Conservation (phyloP, 1,139 yeast genomes). For the Eremothecium gossypii region DNA sequence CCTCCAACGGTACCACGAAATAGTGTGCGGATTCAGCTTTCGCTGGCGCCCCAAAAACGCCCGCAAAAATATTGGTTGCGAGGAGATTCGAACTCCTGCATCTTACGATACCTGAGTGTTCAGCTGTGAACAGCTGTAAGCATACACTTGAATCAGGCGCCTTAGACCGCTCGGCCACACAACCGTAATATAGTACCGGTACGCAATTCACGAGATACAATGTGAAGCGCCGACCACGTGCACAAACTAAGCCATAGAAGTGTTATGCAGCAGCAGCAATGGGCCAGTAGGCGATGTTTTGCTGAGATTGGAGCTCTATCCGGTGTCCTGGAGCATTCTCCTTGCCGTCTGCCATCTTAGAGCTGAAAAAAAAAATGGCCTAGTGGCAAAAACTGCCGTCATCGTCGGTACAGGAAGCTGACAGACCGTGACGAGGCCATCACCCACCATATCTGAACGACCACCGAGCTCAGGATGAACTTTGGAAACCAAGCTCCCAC, state of each 20-base stretch:
- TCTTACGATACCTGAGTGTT: slow-evolving; percentile 24
- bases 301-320: too few species aligned
- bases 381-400: not conserved
- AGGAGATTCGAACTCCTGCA: slow-evolving; percentile 26
- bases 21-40: too few species aligned
- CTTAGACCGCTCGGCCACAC: slow-evolving; percentile 29
- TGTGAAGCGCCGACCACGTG: too few species aligned
- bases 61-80: slow-evolving; percentile 18
- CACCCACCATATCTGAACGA: too few species aligned
- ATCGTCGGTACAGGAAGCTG: slow-evolving; percentile 1
- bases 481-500: slow-evolving; percentile 93
- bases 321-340: too few species aligned
- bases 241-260: too few species aligned
- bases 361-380: too few species aligned
- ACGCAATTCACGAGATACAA: too few species aligned
- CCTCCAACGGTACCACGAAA: too few species aligned
- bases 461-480: slow-evolving; percentile 42
- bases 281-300: too few species aligned
- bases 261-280: too few species aligned
- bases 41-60: not conserved
- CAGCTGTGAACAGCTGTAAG: slow-evolving; percentile 4
- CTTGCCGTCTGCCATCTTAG: too few species aligned
- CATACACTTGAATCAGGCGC: slow-evolving; percentile 24
- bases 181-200: slow-evolving; percentile 13
- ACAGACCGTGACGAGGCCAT: not conserved